Conservation (phyloP, 345 rosid genomes). For the Carallia pectinifolia region DNA sequence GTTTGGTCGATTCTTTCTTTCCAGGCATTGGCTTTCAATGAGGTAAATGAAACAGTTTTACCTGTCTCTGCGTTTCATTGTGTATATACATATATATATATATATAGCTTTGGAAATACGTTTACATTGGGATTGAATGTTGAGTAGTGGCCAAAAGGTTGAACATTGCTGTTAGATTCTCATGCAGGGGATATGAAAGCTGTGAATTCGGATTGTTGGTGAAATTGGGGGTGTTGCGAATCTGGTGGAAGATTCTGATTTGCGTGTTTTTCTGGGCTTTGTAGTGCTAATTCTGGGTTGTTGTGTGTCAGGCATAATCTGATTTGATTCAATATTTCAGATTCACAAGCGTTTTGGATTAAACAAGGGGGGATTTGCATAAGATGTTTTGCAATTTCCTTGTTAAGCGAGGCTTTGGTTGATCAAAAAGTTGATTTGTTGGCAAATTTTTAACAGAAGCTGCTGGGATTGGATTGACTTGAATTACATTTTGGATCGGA, state of each 20-base stretch:
- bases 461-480: constrained; percentile 11
- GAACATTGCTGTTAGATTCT: not conserved
- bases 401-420: not conserved
- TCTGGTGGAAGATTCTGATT: constrained; percentile 15
- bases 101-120: not conserved
- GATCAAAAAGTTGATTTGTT: constrained; percentile 9
- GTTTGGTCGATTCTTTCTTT: constrained; percentile 4
- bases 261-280: constrained; percentile 12
- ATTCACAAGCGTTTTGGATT: not conserved
- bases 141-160: constrained; percentile 1
- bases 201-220: constrained; percentile 13
- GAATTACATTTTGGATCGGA: not conserved
- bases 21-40: not conserved
- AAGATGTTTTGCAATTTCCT: not conserved
- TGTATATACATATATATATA: not conserved
- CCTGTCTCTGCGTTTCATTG: not conserved
- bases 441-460: not conserved
- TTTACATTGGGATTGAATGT: not conserved
- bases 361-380: not conserved
- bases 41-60: constrained; percentile 12
- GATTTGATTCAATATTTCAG: not conserved
- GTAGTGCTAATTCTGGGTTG: constrained; percentile 5
- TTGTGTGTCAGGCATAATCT: not conserved
- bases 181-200: constrained; percentile 14
- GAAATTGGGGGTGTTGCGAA: constrained; percentile 4